phyloP scores from a whole-genome alignment of 1,284 basidiomycete species.

The Ustilago loliicola region DNA sequence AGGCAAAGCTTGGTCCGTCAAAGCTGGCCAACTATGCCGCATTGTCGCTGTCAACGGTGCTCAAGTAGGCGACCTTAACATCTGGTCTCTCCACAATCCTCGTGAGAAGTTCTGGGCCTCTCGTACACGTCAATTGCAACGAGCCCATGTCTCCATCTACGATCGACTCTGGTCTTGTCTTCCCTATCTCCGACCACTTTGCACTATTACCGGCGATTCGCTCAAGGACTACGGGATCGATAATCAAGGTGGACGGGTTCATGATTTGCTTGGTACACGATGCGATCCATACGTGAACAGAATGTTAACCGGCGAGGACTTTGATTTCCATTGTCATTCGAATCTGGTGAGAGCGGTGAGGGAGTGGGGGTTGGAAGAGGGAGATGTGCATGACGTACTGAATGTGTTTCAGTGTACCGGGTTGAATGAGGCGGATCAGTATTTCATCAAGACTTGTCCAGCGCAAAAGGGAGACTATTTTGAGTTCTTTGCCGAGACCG shows the following conservation, averaged over 20 bases:
- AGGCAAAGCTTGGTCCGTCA: slow-evolving; percentile 30
- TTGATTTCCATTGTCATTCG: slow-evolving; percentile 41
- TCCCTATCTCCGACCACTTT: slow-evolving; percentile 41
- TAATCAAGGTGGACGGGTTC: slow-evolving; percentile 30
- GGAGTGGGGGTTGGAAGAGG: slow-evolving; percentile 28
- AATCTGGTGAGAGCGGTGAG: slow-evolving; percentile 31
- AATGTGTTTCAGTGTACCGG: slow-evolving; percentile 48
- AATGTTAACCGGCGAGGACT: slow-evolving; percentile 36
- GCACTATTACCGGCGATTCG: slow-evolving; percentile 38
- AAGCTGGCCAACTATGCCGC: slow-evolving; percentile 27
- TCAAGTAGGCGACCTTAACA: slow-evolving; percentile 33
- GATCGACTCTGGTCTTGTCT: slow-evolving; percentile 38
- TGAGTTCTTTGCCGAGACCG: slow-evolving; percentile 40
- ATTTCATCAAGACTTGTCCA: slow-evolving; percentile 48
- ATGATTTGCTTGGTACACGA: slow-evolving; percentile 35
- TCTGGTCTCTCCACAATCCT: slow-evolving; percentile 32
- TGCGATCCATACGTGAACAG: slow-evolving; percentile 45
- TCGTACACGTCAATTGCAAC: slow-evolving; percentile 38
- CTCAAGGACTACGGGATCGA: slow-evolving; percentile 26
- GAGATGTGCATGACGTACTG: slow-evolving; percentile 38
- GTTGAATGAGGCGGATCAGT: slow-evolving; percentile 31
- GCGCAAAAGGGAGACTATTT: slow-evolving; percentile 38
- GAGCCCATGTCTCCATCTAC: slow-evolving; percentile 38
- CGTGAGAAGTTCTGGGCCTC: slow-evolving; percentile 44
- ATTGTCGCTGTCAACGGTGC: slow-evolving; percentile 18